Base-by-base conservation (phyloP, 2,329 filamentous ascomycete genomes). In the Diplodia corticola region DNA sequence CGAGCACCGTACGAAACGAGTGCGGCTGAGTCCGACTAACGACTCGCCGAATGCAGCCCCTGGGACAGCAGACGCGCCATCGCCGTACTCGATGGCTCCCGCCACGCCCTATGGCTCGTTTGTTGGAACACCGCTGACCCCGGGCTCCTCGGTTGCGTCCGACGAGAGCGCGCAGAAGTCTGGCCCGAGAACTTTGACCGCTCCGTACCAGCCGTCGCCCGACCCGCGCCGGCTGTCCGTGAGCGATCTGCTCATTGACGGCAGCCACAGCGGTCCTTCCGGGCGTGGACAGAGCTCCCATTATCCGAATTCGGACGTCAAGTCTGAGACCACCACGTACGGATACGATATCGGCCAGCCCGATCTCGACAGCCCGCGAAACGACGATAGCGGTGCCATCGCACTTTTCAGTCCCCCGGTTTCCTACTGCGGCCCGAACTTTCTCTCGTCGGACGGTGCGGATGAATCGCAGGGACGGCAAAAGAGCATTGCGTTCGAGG, bases 321-420 rank as follows among this genome's bases (percentile, higher is more conserved):
- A 37, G 4, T 49, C 63, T 9, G 40, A 37, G 17, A 33, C 63
- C 26, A 72, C 78, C 40, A 85, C 83, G 50, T 92, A 91, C 73
- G 91, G 91, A 5, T 85, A 90, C 67, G 91, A 94, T 72, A 82
- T 86, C 65, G 91, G 91, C 0, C 82, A 87, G 68, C 84, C 84
- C 10, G 91, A 94, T 76, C 78, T 86, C 22, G 91, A 94, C 71
- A 79, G 91, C 1, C 86, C 87, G 30, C 85, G 84, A 60, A 93
- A 93, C 70, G 86, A 92, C 72, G 91, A 94, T 70, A 78, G 80
- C 33, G 85, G 85, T 59, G 90, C 90, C 17, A 88, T 93, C 46
- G 83, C 72, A 1, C 69, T 75, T 2, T 76, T 75, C 61, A 79
- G 74, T 60, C 76, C 77, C 5, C 72, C 71, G 69, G 69, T 71